These are phyloP conservation scores for Pythium pyrilobum DNA, from an alignment of 352 stramenopile genomes.

Conservation along the genomic window DNA sequence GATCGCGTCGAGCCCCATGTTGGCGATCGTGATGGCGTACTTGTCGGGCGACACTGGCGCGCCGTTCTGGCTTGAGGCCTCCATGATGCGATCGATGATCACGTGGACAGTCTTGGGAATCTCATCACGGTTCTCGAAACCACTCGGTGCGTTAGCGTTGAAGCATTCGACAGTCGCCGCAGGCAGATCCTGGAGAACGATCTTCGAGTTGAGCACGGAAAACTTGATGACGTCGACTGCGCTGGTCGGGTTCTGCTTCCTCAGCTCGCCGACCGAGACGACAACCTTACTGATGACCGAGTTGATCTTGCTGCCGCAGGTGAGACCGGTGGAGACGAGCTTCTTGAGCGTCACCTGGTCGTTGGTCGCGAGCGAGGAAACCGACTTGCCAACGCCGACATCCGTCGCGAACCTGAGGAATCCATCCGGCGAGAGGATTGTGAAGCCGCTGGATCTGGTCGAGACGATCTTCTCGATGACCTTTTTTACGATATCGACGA, in stretches of 20 bases:
- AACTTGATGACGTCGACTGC: conserved; percentile 37
- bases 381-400: neutral
- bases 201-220: conserved; percentile 29
- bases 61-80: conserved; percentile 29
- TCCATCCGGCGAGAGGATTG: conserved; percentile 5
- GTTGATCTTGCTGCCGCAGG: conserved; percentile 43
- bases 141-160: neutral
- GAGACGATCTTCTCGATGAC: conserved; percentile 30
- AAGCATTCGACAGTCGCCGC: conserved; percentile 39
- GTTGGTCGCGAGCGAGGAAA: conserved; percentile 21
- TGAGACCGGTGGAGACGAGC: conserved; percentile 30
- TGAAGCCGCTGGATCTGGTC: conserved; percentile 17
- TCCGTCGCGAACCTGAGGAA: conserved; percentile 17
- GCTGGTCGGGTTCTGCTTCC: conserved; percentile 20
- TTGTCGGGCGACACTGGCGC: conserved; percentile 26
- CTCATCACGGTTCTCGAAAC: conserved; percentile 25
- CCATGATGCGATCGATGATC: conserved; percentile 43
- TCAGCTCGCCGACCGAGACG: conserved; percentile 36
- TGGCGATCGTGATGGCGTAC: conserved; percentile 35
- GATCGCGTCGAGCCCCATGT: conserved; percentile 38
- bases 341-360: conserved; percentile 29
- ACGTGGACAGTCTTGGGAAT: conserved; percentile 36
- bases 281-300: conserved; percentile 42
- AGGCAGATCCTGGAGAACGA: conserved; percentile 45
- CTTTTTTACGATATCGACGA: conserved; percentile 18